phyloP scores from a whole-genome alignment of 2,329 filamentous ascomycete genomes.

The Fonsecaea monophora region DNA sequence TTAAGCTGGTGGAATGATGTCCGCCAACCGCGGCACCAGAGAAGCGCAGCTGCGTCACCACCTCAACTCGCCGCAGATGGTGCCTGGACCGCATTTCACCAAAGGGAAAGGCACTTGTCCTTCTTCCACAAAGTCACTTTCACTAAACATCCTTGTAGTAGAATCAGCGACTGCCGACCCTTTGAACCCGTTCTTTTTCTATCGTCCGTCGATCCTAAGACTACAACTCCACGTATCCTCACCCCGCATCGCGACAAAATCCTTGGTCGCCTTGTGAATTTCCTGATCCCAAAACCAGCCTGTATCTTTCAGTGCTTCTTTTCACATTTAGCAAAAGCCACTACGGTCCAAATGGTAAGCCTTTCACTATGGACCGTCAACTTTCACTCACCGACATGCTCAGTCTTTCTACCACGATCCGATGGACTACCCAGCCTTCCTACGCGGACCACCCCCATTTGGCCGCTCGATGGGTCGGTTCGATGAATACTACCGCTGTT shows the following conservation, averaged over 20 bases:
- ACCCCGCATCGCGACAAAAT: neutral
- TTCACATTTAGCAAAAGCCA: neutral
- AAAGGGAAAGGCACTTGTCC: neutral
- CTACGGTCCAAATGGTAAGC: constrained; percentile 26
- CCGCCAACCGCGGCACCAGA: neutral
- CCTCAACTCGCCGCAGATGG: constrained; percentile 5
- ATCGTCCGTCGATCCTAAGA: neutral
- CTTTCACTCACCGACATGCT: constrained; percentile 1
- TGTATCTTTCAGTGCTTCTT: neutral
- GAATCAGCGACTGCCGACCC: neutral
- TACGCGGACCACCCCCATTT: constrained; percentile 51
- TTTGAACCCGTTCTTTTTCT: neutral
- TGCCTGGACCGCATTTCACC: constrained; percentile 1
- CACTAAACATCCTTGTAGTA: neutral
- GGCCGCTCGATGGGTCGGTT: constrained; percentile 73
- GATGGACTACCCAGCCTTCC: constrained; percentile 60
- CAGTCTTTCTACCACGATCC: constrained; percentile 50
- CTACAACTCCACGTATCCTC: neutral
- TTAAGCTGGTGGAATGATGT: neutral
- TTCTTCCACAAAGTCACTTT: neutral
- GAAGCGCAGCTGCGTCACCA: constrained; percentile 13
- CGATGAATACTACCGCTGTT: constrained; percentile 98
- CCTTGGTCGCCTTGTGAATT: neutral
- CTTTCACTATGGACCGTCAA: neutral
- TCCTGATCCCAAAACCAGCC: neutral